phyloP scores from a whole-genome alignment of 495 filamentous ascomycete genomes.

The Xylaria intraflava region DNA sequence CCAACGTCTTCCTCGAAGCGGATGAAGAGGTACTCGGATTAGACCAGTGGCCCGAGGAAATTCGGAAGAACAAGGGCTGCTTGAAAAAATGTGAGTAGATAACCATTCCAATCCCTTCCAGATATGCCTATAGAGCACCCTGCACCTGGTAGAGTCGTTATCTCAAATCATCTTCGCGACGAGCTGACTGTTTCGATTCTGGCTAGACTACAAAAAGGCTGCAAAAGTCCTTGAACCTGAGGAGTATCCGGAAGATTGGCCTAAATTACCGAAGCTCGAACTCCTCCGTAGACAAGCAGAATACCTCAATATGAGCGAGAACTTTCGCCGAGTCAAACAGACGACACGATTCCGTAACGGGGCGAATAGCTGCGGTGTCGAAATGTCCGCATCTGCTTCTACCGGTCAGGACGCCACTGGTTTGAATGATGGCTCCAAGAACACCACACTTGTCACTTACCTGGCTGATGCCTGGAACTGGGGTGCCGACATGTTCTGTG shows the following conservation, averaged over 20 bases:
- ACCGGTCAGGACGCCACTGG: slow-evolving; percentile 59
- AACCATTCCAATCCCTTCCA: background rate
- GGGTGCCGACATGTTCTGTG: slow-evolving; percentile 68
- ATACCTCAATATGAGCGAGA: slow-evolving; percentile 41
- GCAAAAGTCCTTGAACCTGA: slow-evolving; percentile 52
- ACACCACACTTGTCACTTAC: slow-evolving; percentile 58
- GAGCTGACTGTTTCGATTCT: background rate
- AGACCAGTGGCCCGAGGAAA: slow-evolving; percentile 54
- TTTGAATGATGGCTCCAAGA: slow-evolving; percentile 63
- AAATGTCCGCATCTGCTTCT: slow-evolving; percentile 53
- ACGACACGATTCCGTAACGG: slow-evolving; percentile 57
- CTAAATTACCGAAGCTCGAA: slow-evolving; percentile 47
- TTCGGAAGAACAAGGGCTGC: slow-evolving; percentile 37
- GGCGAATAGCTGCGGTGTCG: slow-evolving; percentile 54
- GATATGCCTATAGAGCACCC: no score
- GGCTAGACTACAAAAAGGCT: slow-evolving; percentile 51
- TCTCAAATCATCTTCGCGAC: background rate
- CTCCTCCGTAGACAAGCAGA: slow-evolving; percentile 52
- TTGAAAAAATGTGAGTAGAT: slow-evolving; percentile 46
- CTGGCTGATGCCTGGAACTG: slow-evolving; percentile 69
- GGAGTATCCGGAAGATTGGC: slow-evolving; percentile 51
- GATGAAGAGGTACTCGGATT: slow-evolving; percentile 49
- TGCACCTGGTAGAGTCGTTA: background rate
- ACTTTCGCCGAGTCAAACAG: slow-evolving; percentile 51
- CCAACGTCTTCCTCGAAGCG: slow-evolving; percentile 59